phyloP scores from a whole-genome alignment of 73 alveolate species.

The Paramecium biaurelia region DNA sequence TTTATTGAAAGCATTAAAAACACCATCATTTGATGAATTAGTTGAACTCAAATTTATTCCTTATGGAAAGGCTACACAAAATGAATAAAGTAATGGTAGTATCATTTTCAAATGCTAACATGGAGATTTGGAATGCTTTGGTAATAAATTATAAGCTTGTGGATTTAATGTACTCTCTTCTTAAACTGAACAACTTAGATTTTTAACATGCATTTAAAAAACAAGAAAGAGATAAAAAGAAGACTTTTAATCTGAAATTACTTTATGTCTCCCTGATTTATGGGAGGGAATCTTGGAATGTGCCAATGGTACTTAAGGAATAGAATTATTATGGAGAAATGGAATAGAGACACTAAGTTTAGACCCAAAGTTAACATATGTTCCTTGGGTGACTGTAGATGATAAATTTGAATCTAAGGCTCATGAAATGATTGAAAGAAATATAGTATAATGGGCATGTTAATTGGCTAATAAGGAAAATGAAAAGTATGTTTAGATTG shows the following conservation, averaged over 20 bases:
- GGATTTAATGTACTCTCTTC: neutral
- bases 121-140: conserved; percentile 33
- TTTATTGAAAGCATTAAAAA: neutral
- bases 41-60: neutral
- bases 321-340: neutral
- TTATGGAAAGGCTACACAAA: neutral
- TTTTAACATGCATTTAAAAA: neutral
- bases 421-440: conserved; percentile 22
- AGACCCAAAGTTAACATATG: neutral
- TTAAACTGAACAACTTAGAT: neutral
- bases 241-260: neutral
- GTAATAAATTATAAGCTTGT: conserved; percentile 18
- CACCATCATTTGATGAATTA: conserved; percentile 1
- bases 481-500: neutral
- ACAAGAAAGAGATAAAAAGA: neutral
- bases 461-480: neutral
- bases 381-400: conserved; percentile 23
- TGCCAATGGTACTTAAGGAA: neutral
- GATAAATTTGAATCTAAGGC: neutral
- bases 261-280: neutral
- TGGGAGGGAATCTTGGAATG: neutral
- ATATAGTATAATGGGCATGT: conserved; percentile 9
- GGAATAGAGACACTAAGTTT: neutral
- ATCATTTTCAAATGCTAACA: conserved; percentile 5
- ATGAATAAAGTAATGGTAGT: neutral